Percentiles rank a stretch among this genome's conserved stretches.
phyloP scores from a whole-genome alignment of 2,329 filamentous ascomycete species.

The Trichophaea hybrida region DNA sequence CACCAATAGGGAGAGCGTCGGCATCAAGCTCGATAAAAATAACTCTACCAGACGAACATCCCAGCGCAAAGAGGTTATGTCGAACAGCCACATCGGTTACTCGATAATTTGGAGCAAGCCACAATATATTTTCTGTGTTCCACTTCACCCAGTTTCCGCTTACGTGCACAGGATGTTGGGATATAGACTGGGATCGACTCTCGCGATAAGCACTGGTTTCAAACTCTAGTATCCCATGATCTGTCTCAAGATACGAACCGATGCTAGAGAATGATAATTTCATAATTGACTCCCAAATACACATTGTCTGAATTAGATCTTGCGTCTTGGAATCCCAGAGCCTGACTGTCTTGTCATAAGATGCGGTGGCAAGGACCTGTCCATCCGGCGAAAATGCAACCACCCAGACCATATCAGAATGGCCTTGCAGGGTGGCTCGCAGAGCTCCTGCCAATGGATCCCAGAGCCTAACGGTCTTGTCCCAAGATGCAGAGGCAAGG shows the following conservation, averaged over 20 bases:
- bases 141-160: neutral
- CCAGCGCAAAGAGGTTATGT: neutral
- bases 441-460: too few relatives aligned
- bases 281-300: constrained; percentile 72
- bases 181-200: too few relatives aligned
- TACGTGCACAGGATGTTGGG: neutral
- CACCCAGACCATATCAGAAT: too few relatives aligned
- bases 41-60: neutral
- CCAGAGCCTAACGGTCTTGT: constrained; percentile 87
- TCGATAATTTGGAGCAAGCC: neutral
- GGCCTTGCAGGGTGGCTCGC: too few relatives aligned
- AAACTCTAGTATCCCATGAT: neutral
- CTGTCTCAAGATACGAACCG: neutral
- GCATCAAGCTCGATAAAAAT: neutral
- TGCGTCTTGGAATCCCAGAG: too few relatives aligned
- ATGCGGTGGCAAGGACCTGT: too few relatives aligned
- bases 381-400: too few relatives aligned
- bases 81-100: neutral
- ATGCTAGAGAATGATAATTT: constrained; percentile 59
- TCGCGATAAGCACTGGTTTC: neutral
- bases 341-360: too few relatives aligned
- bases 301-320: constrained; percentile 16
- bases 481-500: constrained; percentile 69
- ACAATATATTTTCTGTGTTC: neutral
- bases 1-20: neutral